These are phyloP conservation scores for Solanum hybrid DNA, from an alignment of 305 asterid genomes.

Conservation along the genomic window DNA sequence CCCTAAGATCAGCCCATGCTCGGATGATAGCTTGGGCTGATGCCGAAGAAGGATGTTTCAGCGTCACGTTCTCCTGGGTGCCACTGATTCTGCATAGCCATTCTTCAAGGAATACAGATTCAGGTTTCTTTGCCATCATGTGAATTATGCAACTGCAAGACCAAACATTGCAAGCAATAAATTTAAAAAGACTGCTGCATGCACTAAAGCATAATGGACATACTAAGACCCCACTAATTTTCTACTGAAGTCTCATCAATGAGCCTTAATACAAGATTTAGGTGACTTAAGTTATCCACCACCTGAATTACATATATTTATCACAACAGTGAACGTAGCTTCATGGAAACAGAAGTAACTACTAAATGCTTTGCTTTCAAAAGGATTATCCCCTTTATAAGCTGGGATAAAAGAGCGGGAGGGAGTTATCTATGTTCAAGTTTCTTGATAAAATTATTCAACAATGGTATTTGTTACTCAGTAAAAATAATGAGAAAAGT, in stretches of 20 bases:
- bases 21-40: constrained; percentile 70
- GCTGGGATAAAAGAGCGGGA: neutral
- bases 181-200: neutral
- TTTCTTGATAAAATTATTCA: neutral
- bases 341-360: neutral
- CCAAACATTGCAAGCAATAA: neutral
- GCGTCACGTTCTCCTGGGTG: constrained; percentile 22
- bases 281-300: neutral
- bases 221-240: neutral
- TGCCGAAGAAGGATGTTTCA: constrained; percentile 29
- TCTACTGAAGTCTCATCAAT: neutral
- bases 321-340: neutral
- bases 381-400: neutral
- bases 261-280: neutral
- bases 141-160: constrained; percentile 23
- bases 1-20: constrained; percentile 92
- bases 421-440: neutral
- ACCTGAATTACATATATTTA: neutral
- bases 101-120: constrained; percentile 65
- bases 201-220: neutral
- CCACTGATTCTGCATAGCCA: constrained; percentile 44
- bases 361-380: neutral
- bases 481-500: neutral
- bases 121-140: constrained; percentile 54
- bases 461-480: neutral